These are phyloP conservation scores for Suillus fuscotomentosus DNA, from an alignment of 768 basidiomycete species.

Conservation along the genomic window DNA sequence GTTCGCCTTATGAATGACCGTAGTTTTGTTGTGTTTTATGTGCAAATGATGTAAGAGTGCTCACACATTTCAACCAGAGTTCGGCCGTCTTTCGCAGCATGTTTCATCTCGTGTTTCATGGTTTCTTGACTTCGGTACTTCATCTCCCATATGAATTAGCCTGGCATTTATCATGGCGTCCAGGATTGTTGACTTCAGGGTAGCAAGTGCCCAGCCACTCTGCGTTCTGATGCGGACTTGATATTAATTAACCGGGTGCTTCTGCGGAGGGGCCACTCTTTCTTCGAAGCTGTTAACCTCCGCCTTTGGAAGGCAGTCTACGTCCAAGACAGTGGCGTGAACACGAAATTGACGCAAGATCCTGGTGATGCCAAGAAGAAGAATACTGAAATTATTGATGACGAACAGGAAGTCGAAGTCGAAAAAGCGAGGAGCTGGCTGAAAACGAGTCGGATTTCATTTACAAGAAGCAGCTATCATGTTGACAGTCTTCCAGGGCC, in stretches of 20 bases:
- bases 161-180: background rate
- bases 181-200: conserved; percentile 65
- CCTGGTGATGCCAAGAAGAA: conserved; percentile 38
- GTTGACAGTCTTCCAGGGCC: conserved; percentile 50
- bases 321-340: conserved; percentile 8
- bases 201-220: conserved; percentile 65
- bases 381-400: conserved; percentile 69
- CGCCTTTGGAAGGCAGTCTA: conserved; percentile 56
- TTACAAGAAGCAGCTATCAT: conserved; percentile 63
- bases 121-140: conserved; percentile 65
- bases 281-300: conserved; percentile 75
- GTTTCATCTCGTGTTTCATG: conserved; percentile 71
- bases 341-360: conserved; percentile 33
- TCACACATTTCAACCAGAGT: conserved; percentile 47
- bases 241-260: conserved; percentile 53
- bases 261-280: conserved; percentile 28
- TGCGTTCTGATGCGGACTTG: conserved; percentile 75
- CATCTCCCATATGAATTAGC: background rate
- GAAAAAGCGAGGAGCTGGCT: conserved; percentile 78
- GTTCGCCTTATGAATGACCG: conserved; percentile 63
- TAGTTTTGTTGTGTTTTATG: conserved; percentile 57
- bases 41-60: background rate
- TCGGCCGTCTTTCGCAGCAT: conserved; percentile 73
- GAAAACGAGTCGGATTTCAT: conserved; percentile 82
- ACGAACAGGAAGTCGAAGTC: conserved; percentile 80